phyloP scores from a whole-genome alignment of 257 asterid genomes.

The Lavandula angustifolia region DNA sequence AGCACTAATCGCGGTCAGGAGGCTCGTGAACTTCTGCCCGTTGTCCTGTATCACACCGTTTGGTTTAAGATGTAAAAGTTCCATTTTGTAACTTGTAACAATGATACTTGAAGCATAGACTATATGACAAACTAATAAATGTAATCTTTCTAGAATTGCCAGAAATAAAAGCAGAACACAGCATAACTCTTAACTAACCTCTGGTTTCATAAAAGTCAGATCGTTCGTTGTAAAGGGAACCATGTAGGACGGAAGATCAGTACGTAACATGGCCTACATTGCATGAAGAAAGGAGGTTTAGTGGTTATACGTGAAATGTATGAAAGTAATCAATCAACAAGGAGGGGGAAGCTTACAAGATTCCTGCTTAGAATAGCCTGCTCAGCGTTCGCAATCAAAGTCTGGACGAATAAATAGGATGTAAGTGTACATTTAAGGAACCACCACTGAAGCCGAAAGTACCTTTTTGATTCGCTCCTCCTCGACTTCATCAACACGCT shows the following conservation, averaged over 20 bases:
- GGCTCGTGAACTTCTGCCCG: conserved; percentile 89
- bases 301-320: conserved; percentile 25
- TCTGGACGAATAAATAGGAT: conserved; percentile 43
- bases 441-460: conserved; percentile 21
- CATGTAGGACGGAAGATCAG: conserved; percentile 93
- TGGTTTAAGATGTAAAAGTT: no score
- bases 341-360: conserved; percentile 44
- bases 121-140: not conserved
- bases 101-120: not conserved
- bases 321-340: conserved; percentile 25
- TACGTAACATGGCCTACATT: conserved; percentile 82
- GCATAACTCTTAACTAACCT: conserved; percentile 50
- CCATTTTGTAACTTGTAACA: not conserved
- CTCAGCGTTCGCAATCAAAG: conserved; percentile 73
- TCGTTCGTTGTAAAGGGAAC: conserved; percentile 79
- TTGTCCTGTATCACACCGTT: conserved; percentile 55
- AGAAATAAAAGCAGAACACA: conserved; percentile 15
- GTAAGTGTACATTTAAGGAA: conserved; percentile 22
- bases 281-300: conserved; percentile 30
- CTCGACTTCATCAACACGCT: conserved; percentile 69
- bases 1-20: conserved; percentile 81
- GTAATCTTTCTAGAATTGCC: conserved; percentile 5
- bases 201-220: conserved; percentile 73
- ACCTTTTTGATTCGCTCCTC: conserved; percentile 81
- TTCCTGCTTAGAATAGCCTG: conserved; percentile 92